A percentile compares a stretch with the other conserved stretches of the same genome.
These are phyloP conservation scores for Neurospora intermedia DNA, from an alignment of 495 filamentous ascomycete species.

Conservation along the genomic window DNA sequence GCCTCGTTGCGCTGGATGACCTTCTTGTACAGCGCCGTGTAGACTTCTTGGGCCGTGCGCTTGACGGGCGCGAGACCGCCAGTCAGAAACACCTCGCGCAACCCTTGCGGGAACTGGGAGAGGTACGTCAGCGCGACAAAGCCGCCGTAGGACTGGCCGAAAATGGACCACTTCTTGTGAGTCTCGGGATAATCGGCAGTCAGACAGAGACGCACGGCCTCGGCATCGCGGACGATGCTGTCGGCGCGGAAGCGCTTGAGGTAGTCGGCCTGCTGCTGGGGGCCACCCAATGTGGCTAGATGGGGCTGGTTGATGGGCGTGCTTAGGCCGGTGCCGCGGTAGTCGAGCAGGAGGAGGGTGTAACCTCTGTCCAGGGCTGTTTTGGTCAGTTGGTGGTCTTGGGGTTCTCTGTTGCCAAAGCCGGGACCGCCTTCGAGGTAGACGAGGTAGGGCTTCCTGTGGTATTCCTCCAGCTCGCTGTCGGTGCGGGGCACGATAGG, in stretches of 20 bases:
- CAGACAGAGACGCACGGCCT: constrained; percentile 67
- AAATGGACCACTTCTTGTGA: constrained; percentile 67
- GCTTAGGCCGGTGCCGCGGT: constrained; percentile 80
- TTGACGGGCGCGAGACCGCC: constrained; percentile 75
- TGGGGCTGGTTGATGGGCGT: constrained; percentile 63
- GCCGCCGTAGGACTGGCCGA: constrained; percentile 89
- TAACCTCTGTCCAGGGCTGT: constrained; percentile 72
- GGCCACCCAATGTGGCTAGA: constrained; percentile 52
- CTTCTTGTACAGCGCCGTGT: constrained; percentile 56
- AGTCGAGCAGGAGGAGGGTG: constrained; percentile 74
- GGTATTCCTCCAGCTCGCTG: constrained; percentile 30
- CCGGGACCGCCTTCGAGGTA: constrained; percentile 71
- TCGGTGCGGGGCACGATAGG: constrained; percentile 38
- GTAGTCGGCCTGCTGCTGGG: constrained; percentile 60
- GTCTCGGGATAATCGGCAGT: constrained; percentile 58
- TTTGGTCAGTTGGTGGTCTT: constrained; percentile 55
- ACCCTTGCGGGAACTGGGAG: constrained; percentile 62
- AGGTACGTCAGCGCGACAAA: constrained; percentile 77
- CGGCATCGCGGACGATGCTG: constrained; percentile 78
- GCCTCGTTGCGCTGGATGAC: constrained; percentile 51
- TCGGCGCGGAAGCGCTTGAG: constrained; percentile 83
- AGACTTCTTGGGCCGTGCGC: constrained; percentile 62
- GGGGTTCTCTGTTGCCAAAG: constrained; percentile 60
- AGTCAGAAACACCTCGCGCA: constrained; percentile 72
- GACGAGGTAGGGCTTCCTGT: constrained; percentile 41